Conservation (phyloP, 2,329 filamentous ascomycete genomes). For the Neospermospora avenae region DNA sequence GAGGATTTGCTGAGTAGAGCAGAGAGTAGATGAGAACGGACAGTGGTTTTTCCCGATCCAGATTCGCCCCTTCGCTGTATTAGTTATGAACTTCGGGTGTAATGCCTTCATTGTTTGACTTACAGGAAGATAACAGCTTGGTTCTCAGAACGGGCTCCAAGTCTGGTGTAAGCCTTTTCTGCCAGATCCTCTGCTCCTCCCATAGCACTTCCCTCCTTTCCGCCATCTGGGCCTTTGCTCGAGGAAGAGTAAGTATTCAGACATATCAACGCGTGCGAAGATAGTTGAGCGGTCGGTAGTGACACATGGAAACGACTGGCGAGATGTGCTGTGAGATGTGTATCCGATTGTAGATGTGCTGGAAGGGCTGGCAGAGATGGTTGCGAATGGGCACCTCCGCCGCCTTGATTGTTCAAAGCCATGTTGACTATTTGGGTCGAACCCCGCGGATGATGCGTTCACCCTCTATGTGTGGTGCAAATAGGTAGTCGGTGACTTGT, state of each 20-base stretch:
- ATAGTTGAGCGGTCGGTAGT: constrained; percentile 81
- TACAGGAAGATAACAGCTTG: constrained; percentile 92
- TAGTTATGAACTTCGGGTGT: constrained; percentile 8
- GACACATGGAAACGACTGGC: constrained; percentile 90
- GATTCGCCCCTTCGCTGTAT: constrained; percentile 73
- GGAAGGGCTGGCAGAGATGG: constrained; percentile 86
- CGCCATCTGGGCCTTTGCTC: constrained; percentile 82
- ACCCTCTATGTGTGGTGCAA: constrained; percentile 6
- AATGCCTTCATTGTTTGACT: constrained; percentile 39
- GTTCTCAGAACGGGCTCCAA: constrained; percentile 87
- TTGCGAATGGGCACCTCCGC: constrained; percentile 69
- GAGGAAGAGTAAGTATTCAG: constrained; percentile 95
- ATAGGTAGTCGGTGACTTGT: neutral
- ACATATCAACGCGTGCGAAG: constrained; percentile 85
- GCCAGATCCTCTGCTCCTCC: constrained; percentile 91
- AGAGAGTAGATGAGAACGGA: constrained; percentile 84
- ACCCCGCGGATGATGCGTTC: neutral
- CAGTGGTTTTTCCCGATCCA: constrained; percentile 91
- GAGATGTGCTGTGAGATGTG: constrained; percentile 76
- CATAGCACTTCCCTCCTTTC: constrained; percentile 87
- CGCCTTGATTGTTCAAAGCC: constrained; percentile 18
- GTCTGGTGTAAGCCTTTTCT: constrained; percentile 75
- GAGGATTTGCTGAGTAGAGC: constrained; percentile 85
- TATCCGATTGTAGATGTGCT: constrained; percentile 74
- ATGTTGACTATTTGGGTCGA: constrained; percentile 16